These are phyloP conservation scores for Galium porrigens DNA, from an alignment of 305 asterid species.

Conservation along the genomic window DNA sequence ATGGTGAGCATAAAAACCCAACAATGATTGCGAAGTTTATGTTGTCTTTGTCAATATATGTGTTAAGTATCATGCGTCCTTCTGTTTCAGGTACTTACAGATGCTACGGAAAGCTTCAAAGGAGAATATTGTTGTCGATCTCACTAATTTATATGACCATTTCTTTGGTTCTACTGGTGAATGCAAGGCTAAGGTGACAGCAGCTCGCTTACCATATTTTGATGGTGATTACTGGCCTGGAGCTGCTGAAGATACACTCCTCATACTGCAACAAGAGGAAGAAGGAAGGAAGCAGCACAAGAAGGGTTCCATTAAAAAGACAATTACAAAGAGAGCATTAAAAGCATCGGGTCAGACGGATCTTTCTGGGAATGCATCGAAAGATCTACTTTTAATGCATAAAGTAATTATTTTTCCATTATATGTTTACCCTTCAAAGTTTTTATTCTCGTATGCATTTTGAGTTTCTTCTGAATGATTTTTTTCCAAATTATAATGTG, in stretches of 20 bases:
- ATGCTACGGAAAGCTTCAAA: slow-evolving; percentile 79
- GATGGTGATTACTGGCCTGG: slow-evolving; percentile 99
- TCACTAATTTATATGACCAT: slow-evolving; percentile 76
- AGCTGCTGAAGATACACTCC: slow-evolving; percentile 89
- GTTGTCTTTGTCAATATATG: slow-evolving; percentile 8
- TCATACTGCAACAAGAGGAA: slow-evolving; percentile 78
- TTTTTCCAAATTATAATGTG: background rate
- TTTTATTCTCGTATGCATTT: background rate
- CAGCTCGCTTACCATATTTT: slow-evolving; percentile 85
- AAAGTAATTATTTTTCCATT: slow-evolving; percentile 35
- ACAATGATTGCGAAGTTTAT: slow-evolving; percentile 8
- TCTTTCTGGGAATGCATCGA: slow-evolving; percentile 75
- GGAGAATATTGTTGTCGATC: slow-evolving; percentile 72
- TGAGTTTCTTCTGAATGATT: background rate
- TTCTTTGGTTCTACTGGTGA: slow-evolving; percentile 71
- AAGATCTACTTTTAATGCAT: slow-evolving; percentile 81
- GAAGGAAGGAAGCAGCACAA: slow-evolving; percentile 68
- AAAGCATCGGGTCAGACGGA: slow-evolving; percentile 89
- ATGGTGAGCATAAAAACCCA: slow-evolving; percentile 44
- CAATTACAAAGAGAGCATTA: slow-evolving; percentile 68
- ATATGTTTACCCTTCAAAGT: slow-evolving; percentile 8
- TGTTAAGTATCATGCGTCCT: slow-evolving; percentile 15
- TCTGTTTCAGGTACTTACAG: slow-evolving; percentile 63
- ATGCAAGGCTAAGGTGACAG: slow-evolving; percentile 84
- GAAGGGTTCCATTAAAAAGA: slow-evolving; percentile 64